These are phyloP conservation scores for Sclerotinia spermophila DNA, from an alignment of 2,329 filamentous ascomycete genomes.

Conservation along the genomic window DNA sequence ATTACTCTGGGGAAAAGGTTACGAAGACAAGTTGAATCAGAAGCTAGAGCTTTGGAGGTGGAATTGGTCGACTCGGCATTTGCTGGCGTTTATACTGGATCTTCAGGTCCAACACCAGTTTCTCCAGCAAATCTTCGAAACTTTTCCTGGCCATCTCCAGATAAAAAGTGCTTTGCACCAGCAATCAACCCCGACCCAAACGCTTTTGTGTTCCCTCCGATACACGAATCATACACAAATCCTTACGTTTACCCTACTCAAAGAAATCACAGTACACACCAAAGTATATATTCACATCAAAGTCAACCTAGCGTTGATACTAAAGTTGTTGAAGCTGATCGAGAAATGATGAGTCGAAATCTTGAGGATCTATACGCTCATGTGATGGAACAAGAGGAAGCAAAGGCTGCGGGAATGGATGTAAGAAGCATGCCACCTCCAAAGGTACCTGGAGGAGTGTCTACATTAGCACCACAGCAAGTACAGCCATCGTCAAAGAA, in stretches of 20 bases:
- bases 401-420: slow-evolving; percentile 54
- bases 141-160: slow-evolving; percentile 51
- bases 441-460: slow-evolving; percentile 29
- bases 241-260: slow-evolving; percentile 49
- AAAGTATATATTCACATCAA: slow-evolving; percentile 15
- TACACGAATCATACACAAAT: slow-evolving; percentile 27
- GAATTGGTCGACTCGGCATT: slow-evolving; percentile 36
- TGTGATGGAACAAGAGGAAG: slow-evolving; percentile 83
- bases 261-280: slow-evolving; percentile 20
- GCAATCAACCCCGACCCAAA: slow-evolving; percentile 8
- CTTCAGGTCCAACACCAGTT: slow-evolving; percentile 26
- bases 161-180: slow-evolving; percentile 23
- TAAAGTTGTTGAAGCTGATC: slow-evolving; percentile 69
- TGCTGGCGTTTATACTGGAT: slow-evolving; percentile 8
- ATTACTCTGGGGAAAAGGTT: slow-evolving; percentile 58
- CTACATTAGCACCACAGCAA: slow-evolving; percentile 34
- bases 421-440: slow-evolving; percentile 44
- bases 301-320: slow-evolving; percentile 60
- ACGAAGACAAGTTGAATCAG: slow-evolving; percentile 34
- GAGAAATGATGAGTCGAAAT: slow-evolving; percentile 71
- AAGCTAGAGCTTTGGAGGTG: slow-evolving; percentile 32
- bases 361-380: slow-evolving; percentile 88
- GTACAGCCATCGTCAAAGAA: slow-evolving; percentile 41
- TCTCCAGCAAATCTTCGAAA: slow-evolving; percentile 37
- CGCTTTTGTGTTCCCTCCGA: slow-evolving; percentile 15